A percentile compares a stretch with the other conserved stretches of the same genome.
Conservation (phyloP, 371 early-diverging fungal species). For the Entomophthora muscae region DNA sequence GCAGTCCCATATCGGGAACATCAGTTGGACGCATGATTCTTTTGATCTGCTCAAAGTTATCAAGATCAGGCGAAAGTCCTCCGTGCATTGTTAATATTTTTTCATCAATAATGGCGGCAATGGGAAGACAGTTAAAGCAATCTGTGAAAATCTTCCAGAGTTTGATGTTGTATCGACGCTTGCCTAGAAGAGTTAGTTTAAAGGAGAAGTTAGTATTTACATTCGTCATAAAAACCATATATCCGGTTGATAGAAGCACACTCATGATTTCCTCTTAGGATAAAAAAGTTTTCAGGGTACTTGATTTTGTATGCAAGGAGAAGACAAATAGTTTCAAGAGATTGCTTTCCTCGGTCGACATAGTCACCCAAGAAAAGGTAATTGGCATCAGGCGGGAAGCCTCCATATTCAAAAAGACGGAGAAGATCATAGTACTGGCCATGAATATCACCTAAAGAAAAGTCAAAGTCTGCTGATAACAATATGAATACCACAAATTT, state of each 20-base stretch:
- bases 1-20: conserved; percentile 89
- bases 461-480: not conserved
- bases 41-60: conserved; percentile 87
- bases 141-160: conserved; percentile 97
- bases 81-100: conserved; percentile 98
- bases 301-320: conserved; percentile 96
- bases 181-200: conserved; percentile 21
- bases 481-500: conserved; percentile 29
- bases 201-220: conserved; percentile 13
- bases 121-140: conserved; percentile 94
- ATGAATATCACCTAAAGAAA: conserved; percentile 82
- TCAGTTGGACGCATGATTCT: conserved; percentile 85
- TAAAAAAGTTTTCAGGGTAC: conserved; percentile 90
- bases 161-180: conserved; percentile 81
- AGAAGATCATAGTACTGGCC: conserved; percentile 86
- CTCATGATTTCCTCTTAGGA: conserved; percentile 97
- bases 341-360: conserved; percentile 96
- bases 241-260: conserved; percentile 90
- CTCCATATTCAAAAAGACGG: conserved; percentile 82
- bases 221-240: conserved; percentile 99
- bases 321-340: conserved; percentile 86
- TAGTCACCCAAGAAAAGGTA: conserved; percentile 98
- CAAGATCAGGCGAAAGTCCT: conserved; percentile 80
- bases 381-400: conserved; percentile 76
- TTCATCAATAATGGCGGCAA: conserved; percentile 91